Conservation (phyloP, 2,329 filamentous ascomycete genomes). For the Pestalotiopsis sp. region DNA sequence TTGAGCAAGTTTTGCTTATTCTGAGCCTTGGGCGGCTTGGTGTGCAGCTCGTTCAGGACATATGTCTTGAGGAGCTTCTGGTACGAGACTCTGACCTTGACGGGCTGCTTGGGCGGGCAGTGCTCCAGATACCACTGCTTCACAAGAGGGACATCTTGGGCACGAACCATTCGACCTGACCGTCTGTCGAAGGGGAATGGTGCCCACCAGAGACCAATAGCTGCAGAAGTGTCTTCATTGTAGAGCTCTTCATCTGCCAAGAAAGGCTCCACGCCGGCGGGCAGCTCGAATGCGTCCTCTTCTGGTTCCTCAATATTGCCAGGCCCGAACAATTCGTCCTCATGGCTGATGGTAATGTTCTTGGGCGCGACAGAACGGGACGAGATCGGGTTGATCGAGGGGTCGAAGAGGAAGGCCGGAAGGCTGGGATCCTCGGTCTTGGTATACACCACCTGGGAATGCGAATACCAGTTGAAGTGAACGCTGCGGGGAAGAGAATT, state of each 20-base stretch:
- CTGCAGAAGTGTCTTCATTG: conserved; percentile 85
- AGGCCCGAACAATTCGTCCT: conserved; percentile 88
- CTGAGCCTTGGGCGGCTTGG: conserved; percentile 91
- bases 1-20: conserved; percentile 91
- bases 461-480: conserved; percentile 88
- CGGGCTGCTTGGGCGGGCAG: conserved; percentile 81
- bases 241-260: conserved; percentile 86
- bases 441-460: conserved; percentile 91
- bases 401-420: conserved; percentile 96
- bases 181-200: conserved; percentile 94
- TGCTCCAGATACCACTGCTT: conserved; percentile 99
- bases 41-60: conserved; percentile 95
- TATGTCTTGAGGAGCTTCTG: conserved; percentile 97
- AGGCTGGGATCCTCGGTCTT: conserved; percentile 85
- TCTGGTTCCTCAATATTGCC: conserved; percentile 75
- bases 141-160: conserved; percentile 93
- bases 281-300: conserved; percentile 84
- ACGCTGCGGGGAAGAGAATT: conserved; percentile 96
- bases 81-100: conserved; percentile 97
- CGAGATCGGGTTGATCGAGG: conserved; percentile 96
- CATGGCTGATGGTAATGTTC: conserved; percentile 88
- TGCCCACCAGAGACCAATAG: conserved; percentile 97
- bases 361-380: conserved; percentile 92
- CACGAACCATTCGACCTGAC: conserved; percentile 93
- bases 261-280: conserved; percentile 81